Conservation (phyloP, 495 filamentous ascomycete species). For the Delitschia confertaspora region DNA sequence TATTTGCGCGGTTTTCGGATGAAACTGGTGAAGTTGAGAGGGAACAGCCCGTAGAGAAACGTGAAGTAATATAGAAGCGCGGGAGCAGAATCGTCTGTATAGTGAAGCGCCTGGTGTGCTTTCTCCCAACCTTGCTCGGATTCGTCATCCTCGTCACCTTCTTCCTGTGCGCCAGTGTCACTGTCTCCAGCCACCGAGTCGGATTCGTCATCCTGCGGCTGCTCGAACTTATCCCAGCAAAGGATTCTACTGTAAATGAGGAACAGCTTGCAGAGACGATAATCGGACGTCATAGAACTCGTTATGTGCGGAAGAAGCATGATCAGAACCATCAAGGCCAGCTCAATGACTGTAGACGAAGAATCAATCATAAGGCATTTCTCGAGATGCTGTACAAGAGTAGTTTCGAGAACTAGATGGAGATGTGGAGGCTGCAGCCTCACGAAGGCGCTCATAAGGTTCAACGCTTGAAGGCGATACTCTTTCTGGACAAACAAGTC, state of each 20-base stretch:
- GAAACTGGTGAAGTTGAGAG: constrained; percentile 70
- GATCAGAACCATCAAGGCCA: constrained; percentile 57
- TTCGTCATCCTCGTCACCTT: constrained; percentile 16
- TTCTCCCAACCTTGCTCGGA: constrained; percentile 55
- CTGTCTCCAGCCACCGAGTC: constrained; percentile 10
- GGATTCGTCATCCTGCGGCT: constrained; percentile 24
- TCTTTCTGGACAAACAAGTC: constrained; percentile 50
- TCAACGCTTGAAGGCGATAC: constrained; percentile 48
- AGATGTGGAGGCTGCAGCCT: constrained; percentile 62
- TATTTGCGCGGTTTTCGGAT: constrained; percentile 66
- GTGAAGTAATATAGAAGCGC: constrained; percentile 70
- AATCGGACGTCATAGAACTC: constrained; percentile 45
- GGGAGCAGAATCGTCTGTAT: constrained; percentile 53
- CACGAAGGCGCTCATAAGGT: constrained; percentile 56
- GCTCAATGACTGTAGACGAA: constrained; percentile 55
- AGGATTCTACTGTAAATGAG: constrained; percentile 64
- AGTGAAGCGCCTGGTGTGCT: constrained; percentile 45
- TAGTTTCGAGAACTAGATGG: constrained; percentile 56
- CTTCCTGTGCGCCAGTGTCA: not conserved
- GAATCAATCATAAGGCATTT: constrained; percentile 63
- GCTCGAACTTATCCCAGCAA: constrained; percentile 55
- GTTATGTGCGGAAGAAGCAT: constrained; percentile 73
- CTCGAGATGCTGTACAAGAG: constrained; percentile 56
- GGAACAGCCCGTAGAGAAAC: constrained; percentile 67
- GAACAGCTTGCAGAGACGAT: constrained; percentile 57